phyloP scores from a whole-genome alignment of 2,329 filamentous ascomycete genomes.

The Aureobasidium sp. region DNA sequence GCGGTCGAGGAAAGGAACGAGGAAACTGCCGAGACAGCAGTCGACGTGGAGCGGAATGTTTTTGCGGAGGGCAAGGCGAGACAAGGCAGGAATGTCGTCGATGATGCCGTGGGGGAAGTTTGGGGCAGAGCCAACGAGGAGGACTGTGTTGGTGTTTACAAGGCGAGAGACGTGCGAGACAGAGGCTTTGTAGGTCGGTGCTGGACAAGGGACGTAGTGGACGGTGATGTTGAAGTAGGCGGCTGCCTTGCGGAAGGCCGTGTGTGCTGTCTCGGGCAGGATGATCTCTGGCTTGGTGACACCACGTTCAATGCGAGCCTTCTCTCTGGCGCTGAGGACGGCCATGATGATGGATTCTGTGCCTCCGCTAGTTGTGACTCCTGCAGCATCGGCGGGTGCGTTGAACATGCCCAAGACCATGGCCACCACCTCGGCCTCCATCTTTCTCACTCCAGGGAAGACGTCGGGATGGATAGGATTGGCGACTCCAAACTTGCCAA shows the following conservation, averaged over 20 bases:
- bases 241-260: slow-evolving; percentile 90
- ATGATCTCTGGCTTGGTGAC: slow-evolving; percentile 96
- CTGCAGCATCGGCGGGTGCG: slow-evolving; percentile 74
- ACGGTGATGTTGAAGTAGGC: slow-evolving; percentile 96
- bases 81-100: slow-evolving; percentile 83
- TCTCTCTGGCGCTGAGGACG: slow-evolving; percentile 81
- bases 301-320: slow-evolving; percentile 75
- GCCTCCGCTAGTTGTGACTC: slow-evolving; percentile 84
- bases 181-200: slow-evolving; percentile 78
- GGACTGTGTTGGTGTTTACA: slow-evolving; percentile 87
- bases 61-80: slow-evolving; percentile 70
- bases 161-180: slow-evolving; percentile 70
- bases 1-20: slow-evolving; percentile 83
- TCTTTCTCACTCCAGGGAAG: slow-evolving; percentile 95
- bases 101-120: slow-evolving; percentile 99
- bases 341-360: slow-evolving; percentile 98
- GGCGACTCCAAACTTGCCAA: slow-evolving; percentile 86
- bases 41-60: slow-evolving; percentile 89
- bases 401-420: slow-evolving; percentile 82
- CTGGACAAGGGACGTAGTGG: slow-evolving; percentile 80
- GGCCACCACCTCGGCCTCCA: slow-evolving; percentile 96
- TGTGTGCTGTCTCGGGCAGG: slow-evolving; percentile 87
- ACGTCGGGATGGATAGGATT: slow-evolving; percentile 98
- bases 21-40: slow-evolving; percentile 93
- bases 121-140: slow-evolving; percentile 89